Evolutionary conservation across 2,329 filamentous ascomycete genomes (phyloP).

Genomic region (Trichophyton equinum): DNA sequence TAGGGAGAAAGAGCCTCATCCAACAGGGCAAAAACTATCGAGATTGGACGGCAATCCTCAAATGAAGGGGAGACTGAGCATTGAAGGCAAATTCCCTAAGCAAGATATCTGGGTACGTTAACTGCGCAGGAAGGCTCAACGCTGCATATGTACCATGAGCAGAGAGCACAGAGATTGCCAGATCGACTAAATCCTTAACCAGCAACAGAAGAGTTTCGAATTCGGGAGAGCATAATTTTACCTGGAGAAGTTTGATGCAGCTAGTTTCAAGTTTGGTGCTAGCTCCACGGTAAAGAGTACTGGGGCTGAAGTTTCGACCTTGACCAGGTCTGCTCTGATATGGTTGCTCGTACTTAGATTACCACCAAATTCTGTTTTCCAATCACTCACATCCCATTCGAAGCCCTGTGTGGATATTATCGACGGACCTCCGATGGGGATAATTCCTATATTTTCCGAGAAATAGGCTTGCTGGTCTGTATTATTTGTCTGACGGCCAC

Average conservation of each 20-base stretch:
- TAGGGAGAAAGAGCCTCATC: too few relatives aligned
- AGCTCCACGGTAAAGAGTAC: constrained; percentile 67
- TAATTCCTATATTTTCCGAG: constrained; percentile 69
- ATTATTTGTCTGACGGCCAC: constrained; percentile 3
- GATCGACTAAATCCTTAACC: too few relatives aligned
- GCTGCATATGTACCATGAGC: too few relatives aligned
- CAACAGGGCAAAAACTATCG: too few relatives aligned
- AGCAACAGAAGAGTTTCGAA: too few relatives aligned
- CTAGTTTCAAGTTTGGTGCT: constrained; percentile 25
- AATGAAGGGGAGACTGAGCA: too few relatives aligned
- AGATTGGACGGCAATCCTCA: too few relatives aligned
- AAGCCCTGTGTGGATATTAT: constrained; percentile 68
- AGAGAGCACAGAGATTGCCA: too few relatives aligned
- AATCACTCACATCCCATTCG: constrained; percentile 80
- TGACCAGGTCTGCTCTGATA: constrained; percentile 48
- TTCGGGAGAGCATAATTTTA: not conserved
- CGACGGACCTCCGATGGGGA: constrained; percentile 69
- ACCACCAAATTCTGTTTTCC: constrained; percentile 64
- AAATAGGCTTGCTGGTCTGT: constrained; percentile 37
- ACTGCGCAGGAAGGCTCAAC: too few relatives aligned
- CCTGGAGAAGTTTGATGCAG: not conserved
- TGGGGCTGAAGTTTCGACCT: constrained; percentile 49
- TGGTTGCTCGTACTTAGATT: constrained; percentile 72
- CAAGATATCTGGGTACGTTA: too few relatives aligned
- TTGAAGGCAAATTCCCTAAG: too few relatives aligned